phyloP scores from a whole-genome alignment of 805 yeast genomes.

The Candida sithepensis region DNA sequence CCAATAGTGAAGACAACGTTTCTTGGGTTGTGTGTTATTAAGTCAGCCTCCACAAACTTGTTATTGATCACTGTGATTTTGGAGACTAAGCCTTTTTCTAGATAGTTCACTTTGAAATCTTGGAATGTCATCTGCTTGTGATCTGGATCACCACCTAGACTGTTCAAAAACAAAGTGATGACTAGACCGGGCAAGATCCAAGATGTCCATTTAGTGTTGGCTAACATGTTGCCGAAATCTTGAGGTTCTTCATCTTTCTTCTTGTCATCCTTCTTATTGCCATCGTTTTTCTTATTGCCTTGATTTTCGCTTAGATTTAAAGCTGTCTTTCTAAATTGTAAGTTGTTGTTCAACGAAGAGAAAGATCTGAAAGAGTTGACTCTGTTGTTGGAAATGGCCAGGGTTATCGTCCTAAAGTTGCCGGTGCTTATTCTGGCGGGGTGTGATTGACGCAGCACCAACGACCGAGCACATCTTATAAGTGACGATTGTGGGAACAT shows the following conservation, averaged over 20 bases:
- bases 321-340: background rate
- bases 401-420: background rate
- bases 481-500: background rate
- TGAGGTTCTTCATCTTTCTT: background rate
- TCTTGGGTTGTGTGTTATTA: slow-evolving; percentile 28
- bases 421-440: background rate
- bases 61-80: slow-evolving; percentile 75
- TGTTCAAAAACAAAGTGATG: slow-evolving; percentile 19
- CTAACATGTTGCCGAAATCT: slow-evolving; percentile 1
- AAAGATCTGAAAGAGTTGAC: background rate
- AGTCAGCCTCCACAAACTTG: slow-evolving; percentile 64
- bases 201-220: slow-evolving; percentile 20
- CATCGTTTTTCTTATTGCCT: background rate
- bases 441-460: background rate
- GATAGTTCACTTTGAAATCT: slow-evolving; percentile 72
- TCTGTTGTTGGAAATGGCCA: background rate
- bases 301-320: background rate
- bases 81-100: slow-evolving; percentile 75
- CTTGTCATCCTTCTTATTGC: background rate
- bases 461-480: background rate
- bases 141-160: slow-evolving; percentile 13
- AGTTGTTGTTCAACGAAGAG: background rate
- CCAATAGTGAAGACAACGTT: slow-evolving; percentile 72
- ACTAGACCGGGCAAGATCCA: slow-evolving; percentile 28
- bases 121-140: slow-evolving; percentile 72